Percentiles rank a stretch among this genome's conserved stretches.
These are phyloP conservation scores for Tubosaeta sp. DNA, from an alignment of 768 basidiomycete genomes.

Conservation along the genomic window DNA sequence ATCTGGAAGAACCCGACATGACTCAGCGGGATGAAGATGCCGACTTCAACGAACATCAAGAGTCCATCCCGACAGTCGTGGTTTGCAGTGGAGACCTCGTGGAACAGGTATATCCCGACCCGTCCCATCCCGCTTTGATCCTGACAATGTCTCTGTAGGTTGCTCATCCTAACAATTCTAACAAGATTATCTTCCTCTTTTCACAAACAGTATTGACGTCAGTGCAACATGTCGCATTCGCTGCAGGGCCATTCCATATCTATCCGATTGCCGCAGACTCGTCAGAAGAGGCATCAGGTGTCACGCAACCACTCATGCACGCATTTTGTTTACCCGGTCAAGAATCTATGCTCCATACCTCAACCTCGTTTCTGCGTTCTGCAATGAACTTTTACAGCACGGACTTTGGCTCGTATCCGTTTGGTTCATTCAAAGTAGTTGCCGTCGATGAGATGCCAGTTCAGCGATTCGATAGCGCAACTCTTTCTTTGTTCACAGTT, in stretches of 20 bases:
- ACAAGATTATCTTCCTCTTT: slow-evolving; percentile 93
- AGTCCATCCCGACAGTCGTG: slow-evolving; percentile 75
- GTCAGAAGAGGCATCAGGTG: slow-evolving; percentile 57
- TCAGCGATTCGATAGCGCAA: slow-evolving; percentile 81
- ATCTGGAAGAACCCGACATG: slow-evolving; percentile 54
- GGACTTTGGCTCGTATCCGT: slow-evolving; percentile 95
- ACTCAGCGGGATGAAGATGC: slow-evolving; percentile 36
- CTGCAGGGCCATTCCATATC: slow-evolving; percentile 91
- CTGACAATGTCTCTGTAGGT: slow-evolving; percentile 46
- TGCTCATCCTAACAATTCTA: slow-evolving; percentile 88
- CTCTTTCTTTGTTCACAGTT: slow-evolving; percentile 70
- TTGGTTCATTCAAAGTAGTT: slow-evolving; percentile 88
- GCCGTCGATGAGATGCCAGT: slow-evolving; percentile 88
- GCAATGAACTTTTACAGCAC: slow-evolving; percentile 92
- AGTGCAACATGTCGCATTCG: slow-evolving; percentile 95
- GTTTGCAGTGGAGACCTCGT: slow-evolving; percentile 92
- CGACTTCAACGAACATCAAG: slow-evolving; percentile 47
- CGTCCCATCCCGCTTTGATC: slow-evolving; percentile 1
- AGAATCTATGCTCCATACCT: slow-evolving; percentile 62
- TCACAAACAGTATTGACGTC: slow-evolving; percentile 83
- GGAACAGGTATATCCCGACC: slow-evolving; percentile 66
- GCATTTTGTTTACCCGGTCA: slow-evolving; percentile 92
- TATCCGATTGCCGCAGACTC: slow-evolving; percentile 63
- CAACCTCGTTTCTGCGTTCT: slow-evolving; percentile 72
- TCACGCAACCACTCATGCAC: slow-evolving; percentile 73